These are phyloP conservation scores for Austroboletus festivus DNA, from an alignment of 768 basidiomycete genomes.

Conservation along the genomic window DNA sequence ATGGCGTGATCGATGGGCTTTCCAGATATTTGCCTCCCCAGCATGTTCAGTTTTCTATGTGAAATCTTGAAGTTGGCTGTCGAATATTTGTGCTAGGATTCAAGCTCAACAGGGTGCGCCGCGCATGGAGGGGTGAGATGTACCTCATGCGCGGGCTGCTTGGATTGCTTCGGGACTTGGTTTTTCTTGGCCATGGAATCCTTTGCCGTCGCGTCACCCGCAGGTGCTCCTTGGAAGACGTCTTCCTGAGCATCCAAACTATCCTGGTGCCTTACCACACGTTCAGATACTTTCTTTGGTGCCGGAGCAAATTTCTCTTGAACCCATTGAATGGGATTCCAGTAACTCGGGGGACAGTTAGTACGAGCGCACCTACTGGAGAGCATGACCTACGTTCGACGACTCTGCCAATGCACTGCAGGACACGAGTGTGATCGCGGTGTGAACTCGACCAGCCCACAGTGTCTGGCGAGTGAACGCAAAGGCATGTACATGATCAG, in stretches of 20 bases:
- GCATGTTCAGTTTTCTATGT: slow-evolving; percentile 86
- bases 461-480: slow-evolving; percentile 26
- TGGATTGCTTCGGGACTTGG: slow-evolving; percentile 16
- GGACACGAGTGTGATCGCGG: too few relatives aligned
- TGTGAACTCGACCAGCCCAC: too few relatives aligned
- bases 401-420: slow-evolving; percentile 35
- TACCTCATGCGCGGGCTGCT: slow-evolving; percentile 31
- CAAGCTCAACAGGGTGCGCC: slow-evolving; percentile 2
- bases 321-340: slow-evolving; percentile 63
- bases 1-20: slow-evolving; percentile 95
- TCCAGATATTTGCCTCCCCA: slow-evolving; percentile 83
- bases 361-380: not conserved
- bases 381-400: slow-evolving; percentile 41
- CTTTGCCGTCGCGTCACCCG: slow-evolving; percentile 15
- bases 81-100: slow-evolving; percentile 81
- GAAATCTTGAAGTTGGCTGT: slow-evolving; percentile 93
- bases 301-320: slow-evolving; percentile 53
- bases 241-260: slow-evolving; percentile 33
- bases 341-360: slow-evolving; percentile 40
- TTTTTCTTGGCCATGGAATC: slow-evolving; percentile 17
- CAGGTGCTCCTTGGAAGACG: slow-evolving; percentile 44
- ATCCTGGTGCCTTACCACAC: slow-evolving; percentile 39
- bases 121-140: not conserved
- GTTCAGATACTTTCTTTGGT: slow-evolving; percentile 41
- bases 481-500: too few relatives aligned